Evolutionary conservation across 2,329 filamentous ascomycete genomes (phyloP).

Genomic region (Rutstroemia sp.): DNA sequence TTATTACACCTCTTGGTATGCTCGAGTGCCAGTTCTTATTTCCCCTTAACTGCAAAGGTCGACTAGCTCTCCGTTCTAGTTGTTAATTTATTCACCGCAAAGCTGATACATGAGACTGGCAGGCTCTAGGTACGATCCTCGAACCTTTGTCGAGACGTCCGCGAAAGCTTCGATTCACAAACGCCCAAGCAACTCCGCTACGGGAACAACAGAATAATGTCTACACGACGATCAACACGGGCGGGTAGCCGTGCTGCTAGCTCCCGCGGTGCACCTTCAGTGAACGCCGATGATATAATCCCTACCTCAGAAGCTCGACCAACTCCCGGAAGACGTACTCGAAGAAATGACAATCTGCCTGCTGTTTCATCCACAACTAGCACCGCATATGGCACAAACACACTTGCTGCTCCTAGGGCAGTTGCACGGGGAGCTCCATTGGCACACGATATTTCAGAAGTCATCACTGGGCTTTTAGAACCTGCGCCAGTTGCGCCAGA

Average conservation of each 20-base stretch:
- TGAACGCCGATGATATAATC: constrained; percentile 15
- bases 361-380: constrained; percentile 17
- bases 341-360: constrained; percentile 13
- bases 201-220: constrained; percentile 15
- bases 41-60: not conserved
- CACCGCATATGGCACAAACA: constrained; percentile 26
- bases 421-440: constrained; percentile 10
- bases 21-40: not conserved
- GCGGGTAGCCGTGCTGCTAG: constrained; percentile 19
- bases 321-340: constrained; percentile 10
- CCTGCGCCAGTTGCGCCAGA: constrained; percentile 6
- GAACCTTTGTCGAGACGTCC: not conserved
- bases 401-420: constrained; percentile 11
- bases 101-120: not conserved
- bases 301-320: constrained; percentile 10
- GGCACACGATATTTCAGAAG: constrained; percentile 13
- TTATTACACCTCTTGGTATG: not conserved
- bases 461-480: constrained; percentile 17
- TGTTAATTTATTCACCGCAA: not conserved
- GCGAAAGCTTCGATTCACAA: not conserved
- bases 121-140: not conserved
- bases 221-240: constrained; percentile 21
- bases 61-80: not conserved
- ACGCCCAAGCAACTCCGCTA: not conserved
- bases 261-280: constrained; percentile 14